Base-by-base conservation (phyloP, 768 basidiomycete species). In the Phanerochaete carnosa region DNA sequence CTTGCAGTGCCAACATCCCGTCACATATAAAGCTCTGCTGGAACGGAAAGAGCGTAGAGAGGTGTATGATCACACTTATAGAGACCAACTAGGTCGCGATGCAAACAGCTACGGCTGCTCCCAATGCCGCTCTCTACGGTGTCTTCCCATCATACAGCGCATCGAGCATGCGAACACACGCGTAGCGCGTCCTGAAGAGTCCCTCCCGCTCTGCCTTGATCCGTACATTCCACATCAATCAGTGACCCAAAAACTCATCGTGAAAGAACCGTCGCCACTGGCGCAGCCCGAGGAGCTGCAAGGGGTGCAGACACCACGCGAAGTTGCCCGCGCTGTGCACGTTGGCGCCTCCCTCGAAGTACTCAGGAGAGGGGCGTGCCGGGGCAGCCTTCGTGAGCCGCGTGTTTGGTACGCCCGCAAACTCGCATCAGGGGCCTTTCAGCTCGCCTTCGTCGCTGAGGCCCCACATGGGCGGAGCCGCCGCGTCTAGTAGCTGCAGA, bases 171-270 rank as follows among this genome's bases (percentile, higher is more conserved):
- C n/a, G n/a, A n/a, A n/a, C n/a, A n/a, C n/a, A n/a, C n/a, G 66
- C 58, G 58, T 75, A 75, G 28, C 73, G 66, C 25, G 58, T 64
- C 50, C 64, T 72, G 64, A 72, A 77, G 26, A 85, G 12, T 0
- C 77, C 77, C 60, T 84, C 84, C 59, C 86, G 81, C 26, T 81
- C 80, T 0, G 87, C 88, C 68, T 88, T 89, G 67, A 90, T 89
- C 72, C 89, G 88, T 89, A n/a, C n/a, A 52, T 11, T 35, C 6
- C 33, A 35, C 33, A 35, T 35, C 33, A 35, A 13, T 13, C 6
- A 35, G n/a, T n/a, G 6, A 35, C 33, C 33, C 33, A 35, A 6
- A 35, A 35, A 15, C 33, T 7, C 33, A 7, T 8, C 39, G 6
- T 19, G 25, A 46, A 46, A 46, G 19, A 43, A 32, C 3, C 13